Conservation (phyloP, 257 asterid species). For the Haberlea rhodopensis region DNA sequence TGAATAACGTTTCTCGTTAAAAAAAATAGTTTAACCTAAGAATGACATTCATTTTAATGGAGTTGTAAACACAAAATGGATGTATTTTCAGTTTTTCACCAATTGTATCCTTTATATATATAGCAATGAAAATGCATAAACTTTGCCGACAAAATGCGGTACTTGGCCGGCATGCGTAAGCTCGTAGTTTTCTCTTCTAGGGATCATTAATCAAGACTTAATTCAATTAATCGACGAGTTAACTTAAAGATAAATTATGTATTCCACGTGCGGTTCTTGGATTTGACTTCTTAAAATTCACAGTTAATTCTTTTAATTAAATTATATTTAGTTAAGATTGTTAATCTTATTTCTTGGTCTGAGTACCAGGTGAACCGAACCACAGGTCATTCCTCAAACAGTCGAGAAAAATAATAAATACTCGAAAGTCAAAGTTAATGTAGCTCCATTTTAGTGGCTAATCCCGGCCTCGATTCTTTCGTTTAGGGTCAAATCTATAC, state of each 20-base stretch:
- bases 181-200: conserved; percentile 45
- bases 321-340: background rate
- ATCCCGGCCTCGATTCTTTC: background rate
- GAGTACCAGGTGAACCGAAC: conserved; percentile 20
- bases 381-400: background rate
- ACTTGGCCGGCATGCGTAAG: conserved; percentile 28
- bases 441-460: background rate
- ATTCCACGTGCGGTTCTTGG: conserved; percentile 32
- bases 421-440: background rate
- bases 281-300: conserved; percentile 27
- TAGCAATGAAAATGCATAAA: too few relatives aligned
- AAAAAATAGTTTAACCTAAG: too few relatives aligned
- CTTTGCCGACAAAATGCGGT: too few relatives aligned
- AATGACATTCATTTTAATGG: too few relatives aligned
- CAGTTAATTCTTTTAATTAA: background rate
- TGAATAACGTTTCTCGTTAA: too few relatives aligned
- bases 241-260: conserved; percentile 24
- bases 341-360: conserved; percentile 19
- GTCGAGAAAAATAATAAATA: too few relatives aligned
- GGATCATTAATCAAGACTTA: conserved; percentile 37
- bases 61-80: too few relatives aligned
- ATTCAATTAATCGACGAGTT: background rate
- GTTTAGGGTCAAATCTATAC: background rate
- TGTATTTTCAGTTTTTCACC: too few relatives aligned
- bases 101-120: too few relatives aligned